Percentiles rank a stretch among this genome's conserved stretches.
phyloP scores from a whole-genome alignment of 2,329 filamentous ascomycete genomes.

The Byssochlamys sp. region DNA sequence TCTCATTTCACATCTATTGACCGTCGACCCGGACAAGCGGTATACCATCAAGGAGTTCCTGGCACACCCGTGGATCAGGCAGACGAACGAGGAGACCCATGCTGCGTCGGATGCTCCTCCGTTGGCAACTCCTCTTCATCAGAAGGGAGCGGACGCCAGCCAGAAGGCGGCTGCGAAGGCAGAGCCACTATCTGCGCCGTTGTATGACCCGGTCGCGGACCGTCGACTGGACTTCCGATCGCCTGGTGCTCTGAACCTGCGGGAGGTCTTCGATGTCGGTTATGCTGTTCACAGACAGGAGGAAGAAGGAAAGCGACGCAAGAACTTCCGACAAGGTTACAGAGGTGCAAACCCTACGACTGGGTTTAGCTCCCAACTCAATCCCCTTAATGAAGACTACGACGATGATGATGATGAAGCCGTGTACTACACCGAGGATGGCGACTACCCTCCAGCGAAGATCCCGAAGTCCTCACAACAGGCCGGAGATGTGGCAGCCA shows the following conservation, averaged over 20 bases:
- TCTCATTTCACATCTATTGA: conserved; percentile 82
- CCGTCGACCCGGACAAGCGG: conserved; percentile 87
- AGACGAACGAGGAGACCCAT: conserved; percentile 57
- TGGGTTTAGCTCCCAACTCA: conserved; percentile 54
- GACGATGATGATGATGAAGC: conserved; percentile 53
- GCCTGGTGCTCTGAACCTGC: conserved; percentile 84
- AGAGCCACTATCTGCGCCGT: conserved; percentile 42
- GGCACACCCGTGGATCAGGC: conserved; percentile 83
- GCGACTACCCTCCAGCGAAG: conserved; percentile 48
- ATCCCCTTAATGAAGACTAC: conserved; percentile 55
- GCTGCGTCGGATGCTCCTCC: conserved; percentile 61
- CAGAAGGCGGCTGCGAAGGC: conserved; percentile 31
- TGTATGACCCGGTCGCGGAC: conserved; percentile 49
- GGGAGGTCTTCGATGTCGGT: conserved; percentile 95
- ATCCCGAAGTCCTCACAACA: conserved; percentile 55
- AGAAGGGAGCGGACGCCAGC: conserved; percentile 52
- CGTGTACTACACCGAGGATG: conserved; percentile 36
- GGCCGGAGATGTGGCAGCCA: conserved; percentile 53
- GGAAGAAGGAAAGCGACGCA: conserved; percentile 84
- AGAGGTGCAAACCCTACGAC: conserved; percentile 45
- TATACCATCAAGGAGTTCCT: conserved; percentile 91
- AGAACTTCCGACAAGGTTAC: conserved; percentile 67
- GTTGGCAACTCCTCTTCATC: conserved; percentile 59
- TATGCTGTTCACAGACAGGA: conserved; percentile 95
- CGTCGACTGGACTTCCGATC: conserved; percentile 86